Base-by-base conservation (phyloP, 1,284 basidiomycete species). In the Marasmius tenuissimus region DNA sequence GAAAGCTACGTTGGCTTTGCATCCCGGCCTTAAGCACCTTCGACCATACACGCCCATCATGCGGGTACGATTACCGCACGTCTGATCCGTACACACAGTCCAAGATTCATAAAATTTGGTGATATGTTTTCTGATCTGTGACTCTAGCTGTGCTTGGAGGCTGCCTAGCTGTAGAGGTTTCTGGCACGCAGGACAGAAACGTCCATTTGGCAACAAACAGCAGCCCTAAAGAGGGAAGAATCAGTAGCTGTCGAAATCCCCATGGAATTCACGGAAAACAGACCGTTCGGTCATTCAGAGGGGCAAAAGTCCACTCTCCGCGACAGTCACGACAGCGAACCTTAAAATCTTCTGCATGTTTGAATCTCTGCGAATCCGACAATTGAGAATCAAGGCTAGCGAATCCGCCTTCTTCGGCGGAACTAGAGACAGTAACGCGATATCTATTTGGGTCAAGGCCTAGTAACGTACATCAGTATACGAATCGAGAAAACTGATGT, bases 11-110 rank as follows among this genome's bases (percentile, higher is more conserved):
- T 72, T 80, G 0, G 93, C 93, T 59, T 72, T 79, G 74, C 96
- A 97, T 18, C 78, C 85, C 10, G 76, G 75, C 52, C 82, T 82
- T 63, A 96, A 74, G 72, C 96, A 98, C 55, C 88, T 80, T 50
- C 87, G 84, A 8, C 94, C 94, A 73, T 96, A 97, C 0, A 98
- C 94, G 48, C 92, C 83, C 88, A 97, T 95, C 82, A 88, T 91
- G 27, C 96, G 83, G n/a, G 96, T 96, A 20, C 89, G 83, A 60
- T 89, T 84, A 9, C 86, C 85, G 72, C 97, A 99, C 1, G 88
- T 91, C 35, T 86, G 80, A 66, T 98, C 97, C 67, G 94, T 85
- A 75, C 97, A 99, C 11, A 92, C 79, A 1, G 86, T 90, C 91
- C 92, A 96, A 6, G 89, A 88, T 68, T 97, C 86, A 72, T 99